Percentiles rank a stretch among this genome's conserved stretches.
These are phyloP conservation scores for Erythrophleum fordii DNA, from an alignment of 306 rosid genomes.

Conservation along the genomic window DNA sequence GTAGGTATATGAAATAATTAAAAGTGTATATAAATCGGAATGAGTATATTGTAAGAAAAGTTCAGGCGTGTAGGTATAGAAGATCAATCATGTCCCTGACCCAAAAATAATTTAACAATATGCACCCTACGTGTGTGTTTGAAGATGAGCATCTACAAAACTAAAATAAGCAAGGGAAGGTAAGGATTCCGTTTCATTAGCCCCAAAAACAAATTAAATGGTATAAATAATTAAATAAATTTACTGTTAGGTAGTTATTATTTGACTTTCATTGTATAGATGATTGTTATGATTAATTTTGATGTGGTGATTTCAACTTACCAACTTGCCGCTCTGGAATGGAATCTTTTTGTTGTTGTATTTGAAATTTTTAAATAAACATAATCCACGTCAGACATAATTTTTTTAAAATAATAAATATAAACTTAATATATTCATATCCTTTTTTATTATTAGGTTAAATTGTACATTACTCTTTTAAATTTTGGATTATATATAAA, in stretches of 20 bases:
- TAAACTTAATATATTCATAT: too few relatives aligned
- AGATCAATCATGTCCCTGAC: background rate
- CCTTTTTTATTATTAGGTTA: too few relatives aligned
- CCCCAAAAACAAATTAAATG: background rate
- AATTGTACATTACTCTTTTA: too few relatives aligned
- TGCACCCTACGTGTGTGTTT: background rate
- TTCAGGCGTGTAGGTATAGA: background rate
- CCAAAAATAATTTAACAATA: background rate
- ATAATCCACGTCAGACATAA: too few relatives aligned
- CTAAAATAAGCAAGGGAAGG: constrained; percentile 27
- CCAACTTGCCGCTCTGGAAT: background rate
- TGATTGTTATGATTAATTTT: background rate
- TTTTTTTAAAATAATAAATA: too few relatives aligned
- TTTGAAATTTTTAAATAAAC: too few relatives aligned
- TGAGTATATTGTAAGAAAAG: background rate
- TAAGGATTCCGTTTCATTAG: constrained; percentile 23
- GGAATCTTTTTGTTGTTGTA: too few relatives aligned
- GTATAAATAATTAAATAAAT: constrained; percentile 21
- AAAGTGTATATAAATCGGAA: too few relatives aligned
- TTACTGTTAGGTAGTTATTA: constrained; percentile 14
- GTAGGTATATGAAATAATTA: too few relatives aligned
- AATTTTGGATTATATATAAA: too few relatives aligned
- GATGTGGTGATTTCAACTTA: background rate
- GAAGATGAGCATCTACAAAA: constrained; percentile 4
- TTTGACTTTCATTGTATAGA: constrained; percentile 36